Base-by-base conservation (phyloP, 2,329 filamentous ascomycete genomes). In the Fusarium equiseti region DNA sequence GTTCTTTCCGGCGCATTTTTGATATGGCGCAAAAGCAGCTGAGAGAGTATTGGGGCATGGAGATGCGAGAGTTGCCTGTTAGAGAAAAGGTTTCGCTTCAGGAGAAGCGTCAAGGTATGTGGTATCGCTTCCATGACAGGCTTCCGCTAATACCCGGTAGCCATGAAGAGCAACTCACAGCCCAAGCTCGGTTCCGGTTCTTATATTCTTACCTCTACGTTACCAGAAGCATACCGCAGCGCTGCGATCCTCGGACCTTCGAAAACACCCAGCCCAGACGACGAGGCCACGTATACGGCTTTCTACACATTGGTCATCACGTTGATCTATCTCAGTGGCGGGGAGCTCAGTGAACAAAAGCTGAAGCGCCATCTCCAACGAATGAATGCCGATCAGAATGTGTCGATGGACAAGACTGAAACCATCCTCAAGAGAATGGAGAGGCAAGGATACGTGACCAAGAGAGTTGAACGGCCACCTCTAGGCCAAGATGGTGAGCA, bases 391-490 rank as follows among this genome's bases (percentile, higher is more conserved):
- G 89, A 94, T 57, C 87, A 89, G 38, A 91, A 92, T 68, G 91
- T 94, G 4, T 92, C 92, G 0, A 82, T 91, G 60, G 91, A 93
- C 45, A 92, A 89, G 75, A 97, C 93, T 2, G 92, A 97, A 9
- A 85, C 89, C 55, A 83, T 95, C 5, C 82, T 98, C 15, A 88
- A 90, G 72, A 88, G 88, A 54, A 90, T 98, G 83, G 87, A 91
- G 70, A 91, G 88, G 70, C 94, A 98, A 57, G 92, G 92, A 0
- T 99, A 99, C 77, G 83, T 99, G 5, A 85, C 94, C 38, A 92
- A 89, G 70, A 86, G 90, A 52, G 87, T 90, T 22, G 94, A 98
- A 73, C 87, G 82, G 46, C 83, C 84, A 15, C 79, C 80, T 62
- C 78, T 76, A 78, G 80, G 81, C 7, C 73, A 83, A 31, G 89